phyloP scores from a whole-genome alignment of 495 filamentous ascomycete genomes.

The Darksidea phi region DNA sequence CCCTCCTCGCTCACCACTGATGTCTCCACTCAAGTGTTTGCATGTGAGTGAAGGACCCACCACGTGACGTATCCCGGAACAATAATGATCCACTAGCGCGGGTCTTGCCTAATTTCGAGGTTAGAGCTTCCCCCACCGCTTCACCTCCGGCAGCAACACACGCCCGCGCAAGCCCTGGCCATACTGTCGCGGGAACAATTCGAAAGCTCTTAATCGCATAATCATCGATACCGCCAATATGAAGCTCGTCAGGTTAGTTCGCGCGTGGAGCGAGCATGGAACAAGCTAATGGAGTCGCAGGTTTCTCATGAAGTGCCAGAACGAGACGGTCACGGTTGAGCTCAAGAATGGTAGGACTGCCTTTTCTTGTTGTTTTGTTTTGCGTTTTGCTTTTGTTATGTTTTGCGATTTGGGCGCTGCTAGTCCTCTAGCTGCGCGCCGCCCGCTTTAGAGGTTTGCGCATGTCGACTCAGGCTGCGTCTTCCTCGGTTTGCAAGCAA shows the following conservation, averaged over 20 bases:
- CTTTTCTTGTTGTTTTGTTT: background rate
- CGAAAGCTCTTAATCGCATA: too few species aligned
- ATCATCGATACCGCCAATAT: constrained; percentile 54
- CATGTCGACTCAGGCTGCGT: background rate
- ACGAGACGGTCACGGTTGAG: constrained; percentile 96
- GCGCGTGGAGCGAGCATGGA: constrained; percentile 17
- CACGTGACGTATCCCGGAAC: constrained; percentile 15
- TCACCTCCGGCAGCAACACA: background rate
- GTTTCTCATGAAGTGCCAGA: constrained; percentile 97
- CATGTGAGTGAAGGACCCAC: background rate
- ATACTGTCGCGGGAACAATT: too few species aligned
- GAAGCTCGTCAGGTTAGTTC: constrained; percentile 95
- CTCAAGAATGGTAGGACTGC: constrained; percentile 83
- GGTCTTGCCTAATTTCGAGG: constrained; percentile 12
- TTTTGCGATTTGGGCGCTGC: background rate
- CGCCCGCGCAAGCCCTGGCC: too few species aligned
- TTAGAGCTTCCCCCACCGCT: background rate
- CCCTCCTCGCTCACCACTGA: too few species aligned
- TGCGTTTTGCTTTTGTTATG: background rate
- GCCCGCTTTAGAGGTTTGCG: background rate
- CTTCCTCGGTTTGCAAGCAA: background rate
- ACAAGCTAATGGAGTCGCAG: constrained; percentile 55
- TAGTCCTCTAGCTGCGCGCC: background rate
- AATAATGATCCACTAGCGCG: constrained; percentile 4
- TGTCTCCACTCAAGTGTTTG: too few species aligned